Percentiles rank a stretch among this genome's conserved stretches.
These are phyloP conservation scores for Gossypium australe DNA, from an alignment of 345 rosid genomes.

Conservation along the genomic window DNA sequence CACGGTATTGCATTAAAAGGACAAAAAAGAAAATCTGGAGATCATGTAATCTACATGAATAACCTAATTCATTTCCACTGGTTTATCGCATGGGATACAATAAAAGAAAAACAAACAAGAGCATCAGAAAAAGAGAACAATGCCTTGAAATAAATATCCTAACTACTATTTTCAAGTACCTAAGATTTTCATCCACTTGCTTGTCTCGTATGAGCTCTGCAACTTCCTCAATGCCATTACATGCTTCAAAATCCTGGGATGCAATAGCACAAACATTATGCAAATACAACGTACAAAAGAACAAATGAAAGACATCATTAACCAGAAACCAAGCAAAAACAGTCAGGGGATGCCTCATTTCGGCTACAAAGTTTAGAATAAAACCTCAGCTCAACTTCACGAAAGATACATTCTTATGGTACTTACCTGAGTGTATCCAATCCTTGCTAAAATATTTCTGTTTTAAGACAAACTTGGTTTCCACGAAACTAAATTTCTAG, in stretches of 20 bases:
- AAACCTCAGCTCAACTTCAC: background rate
- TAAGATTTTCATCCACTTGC: constrained; percentile 90
- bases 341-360: background rate
- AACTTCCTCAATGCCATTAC: constrained; percentile 90
- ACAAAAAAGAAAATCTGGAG: background rate
- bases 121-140: background rate
- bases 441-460: background rate
- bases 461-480: background rate
- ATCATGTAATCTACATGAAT: background rate
- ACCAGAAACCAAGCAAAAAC: background rate
- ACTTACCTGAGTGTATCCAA: background rate
- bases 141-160: background rate
- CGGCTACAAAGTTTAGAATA: background rate
- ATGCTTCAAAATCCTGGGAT: constrained; percentile 74
- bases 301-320: background rate
- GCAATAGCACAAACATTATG: constrained; percentile 7
- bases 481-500: background rate
- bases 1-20: background rate
- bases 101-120: background rate
- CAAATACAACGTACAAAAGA: background rate
- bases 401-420: background rate
- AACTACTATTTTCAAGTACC: constrained; percentile 31
- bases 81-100: background rate
- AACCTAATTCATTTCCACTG: background rate
- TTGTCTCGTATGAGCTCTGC: constrained; percentile 79